These are phyloP conservation scores for Anthostomella pinea DNA, from an alignment of 2,329 filamentous ascomycete species.

Conservation along the genomic window DNA sequence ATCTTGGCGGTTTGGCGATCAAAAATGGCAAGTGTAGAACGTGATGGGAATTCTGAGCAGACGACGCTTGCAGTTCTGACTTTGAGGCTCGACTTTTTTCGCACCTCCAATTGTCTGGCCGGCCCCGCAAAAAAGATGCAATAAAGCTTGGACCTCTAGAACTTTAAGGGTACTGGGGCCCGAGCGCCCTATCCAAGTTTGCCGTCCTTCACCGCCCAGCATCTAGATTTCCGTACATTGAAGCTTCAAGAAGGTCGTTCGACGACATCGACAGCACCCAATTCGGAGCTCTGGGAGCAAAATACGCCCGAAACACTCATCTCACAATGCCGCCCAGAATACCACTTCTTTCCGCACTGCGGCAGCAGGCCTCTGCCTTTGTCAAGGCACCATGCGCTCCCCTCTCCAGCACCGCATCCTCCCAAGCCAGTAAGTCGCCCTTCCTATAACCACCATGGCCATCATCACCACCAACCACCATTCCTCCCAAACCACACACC, in stretches of 20 bases:
- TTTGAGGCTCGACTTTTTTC: constrained; percentile 14
- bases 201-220: no score
- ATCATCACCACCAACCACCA: background rate
- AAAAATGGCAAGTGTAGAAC: no score
- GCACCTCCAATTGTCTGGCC: background rate
- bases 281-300: no score
- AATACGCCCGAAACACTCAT: no score
- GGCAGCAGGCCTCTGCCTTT: constrained; percentile 21
- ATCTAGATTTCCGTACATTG: no score
- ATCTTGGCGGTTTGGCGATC: constrained; percentile 47
- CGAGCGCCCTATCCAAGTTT: no score
- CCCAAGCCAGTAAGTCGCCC: constrained; percentile 21
- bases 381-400: constrained; percentile 21
- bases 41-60: no score
- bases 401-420: constrained; percentile 24
- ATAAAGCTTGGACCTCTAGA: constrained; percentile 1
- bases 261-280: background rate
- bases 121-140: background rate
- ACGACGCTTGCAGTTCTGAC: no score
- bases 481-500: constrained; percentile 1
- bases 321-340: constrained; percentile 41
- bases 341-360: constrained; percentile 25
- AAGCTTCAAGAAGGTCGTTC: no score
- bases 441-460: background rate
- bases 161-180: no score